Conservation (phyloP, 129 eudicot species). For the Dittrichia graveolens region DNA sequence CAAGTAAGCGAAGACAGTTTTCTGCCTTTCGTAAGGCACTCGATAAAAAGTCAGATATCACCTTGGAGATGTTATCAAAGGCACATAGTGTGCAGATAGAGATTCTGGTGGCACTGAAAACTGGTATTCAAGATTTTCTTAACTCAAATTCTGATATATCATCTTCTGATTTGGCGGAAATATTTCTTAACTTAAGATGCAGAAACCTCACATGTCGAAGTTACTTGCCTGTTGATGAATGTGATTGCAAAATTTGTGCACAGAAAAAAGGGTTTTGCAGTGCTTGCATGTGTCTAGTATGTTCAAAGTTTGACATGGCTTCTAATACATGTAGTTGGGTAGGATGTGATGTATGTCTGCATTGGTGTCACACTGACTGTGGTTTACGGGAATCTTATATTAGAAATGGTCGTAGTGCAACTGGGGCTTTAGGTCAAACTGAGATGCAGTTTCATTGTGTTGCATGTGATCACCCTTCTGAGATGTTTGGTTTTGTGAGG, state of each 20-base stretch:
- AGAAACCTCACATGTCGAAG: conserved; percentile 72
- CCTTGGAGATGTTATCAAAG: conserved; percentile 57
- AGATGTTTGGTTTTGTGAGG: conserved; percentile 98
- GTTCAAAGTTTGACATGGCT: conserved; percentile 94
- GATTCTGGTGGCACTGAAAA: conserved; percentile 74
- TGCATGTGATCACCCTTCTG: conserved; percentile 96
- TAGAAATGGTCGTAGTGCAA: conserved; percentile 77
- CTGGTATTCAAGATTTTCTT: conserved; percentile 71
- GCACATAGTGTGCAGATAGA: conserved; percentile 64
- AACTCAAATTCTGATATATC: conserved; percentile 45
- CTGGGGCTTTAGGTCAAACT: conserved; percentile 56
- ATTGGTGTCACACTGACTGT: conserved; percentile 99
- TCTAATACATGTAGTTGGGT: conserved; percentile 99
- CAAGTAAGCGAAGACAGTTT: conserved; percentile 55
- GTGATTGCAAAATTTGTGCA: conserved; percentile 84
- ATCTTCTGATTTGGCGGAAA: conserved; percentile 79
- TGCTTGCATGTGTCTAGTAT: conserved; percentile 93
- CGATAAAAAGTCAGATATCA: conserved; percentile 63
- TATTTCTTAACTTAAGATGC: conserved; percentile 72
- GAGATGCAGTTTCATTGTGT: conserved; percentile 98
- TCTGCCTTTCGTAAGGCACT: conserved; percentile 63
- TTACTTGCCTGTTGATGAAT: conserved; percentile 87
- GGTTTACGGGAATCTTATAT: conserved; percentile 75
- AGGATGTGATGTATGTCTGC: conserved; percentile 95
- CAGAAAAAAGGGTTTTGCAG: conserved; percentile 82